Evolutionary conservation across 805 yeast species (phyloP).

Genomic region (Hyphopichia homilentoma): DNA sequence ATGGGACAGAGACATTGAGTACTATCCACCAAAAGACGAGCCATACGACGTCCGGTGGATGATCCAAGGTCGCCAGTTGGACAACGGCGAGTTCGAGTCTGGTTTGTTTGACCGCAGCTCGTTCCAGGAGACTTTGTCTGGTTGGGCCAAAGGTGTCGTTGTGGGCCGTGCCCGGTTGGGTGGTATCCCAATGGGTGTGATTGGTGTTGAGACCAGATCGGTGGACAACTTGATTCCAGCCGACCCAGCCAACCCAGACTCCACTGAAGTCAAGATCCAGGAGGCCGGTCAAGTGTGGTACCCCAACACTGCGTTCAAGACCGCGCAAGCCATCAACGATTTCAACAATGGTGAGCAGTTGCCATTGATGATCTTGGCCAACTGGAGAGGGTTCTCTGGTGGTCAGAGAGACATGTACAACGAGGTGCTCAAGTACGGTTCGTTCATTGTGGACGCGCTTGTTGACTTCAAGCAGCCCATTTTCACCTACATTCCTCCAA

Average conservation of each 20-base stretch:
- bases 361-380: conserved; percentile 95
- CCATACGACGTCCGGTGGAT: conserved; percentile 92
- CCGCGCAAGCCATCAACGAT: conserved; percentile 97
- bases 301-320: conserved; percentile 98
- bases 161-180: conserved; percentile 98
- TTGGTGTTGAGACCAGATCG: conserved; percentile 89
- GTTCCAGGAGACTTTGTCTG: conserved; percentile 93
- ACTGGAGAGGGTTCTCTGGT: conserved; percentile 99
- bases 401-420: conserved; percentile 99
- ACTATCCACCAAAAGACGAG: conserved; percentile 65
- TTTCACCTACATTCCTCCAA: conserved; percentile 95
- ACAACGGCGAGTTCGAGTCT: conserved; percentile 65
- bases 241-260: conserved; percentile 96
- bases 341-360: conserved; percentile 97
- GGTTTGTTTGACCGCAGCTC: conserved; percentile 93
- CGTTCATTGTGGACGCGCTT: conserved; percentile 94
- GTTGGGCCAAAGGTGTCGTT: conserved; percentile 99
- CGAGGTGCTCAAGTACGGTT: conserved; percentile 95
- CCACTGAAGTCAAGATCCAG: conserved; percentile 80
- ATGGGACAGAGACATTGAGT: conserved; percentile 94
- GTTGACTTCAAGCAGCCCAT: conserved; percentile 96
- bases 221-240: conserved; percentile 93
- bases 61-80: conserved; percentile 78
- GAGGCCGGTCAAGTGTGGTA: conserved; percentile 99
- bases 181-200: conserved; percentile 98